Conservation (phyloP, 2,329 filamentous ascomycete genomes). For the Tolypocladium guangdongense region DNA sequence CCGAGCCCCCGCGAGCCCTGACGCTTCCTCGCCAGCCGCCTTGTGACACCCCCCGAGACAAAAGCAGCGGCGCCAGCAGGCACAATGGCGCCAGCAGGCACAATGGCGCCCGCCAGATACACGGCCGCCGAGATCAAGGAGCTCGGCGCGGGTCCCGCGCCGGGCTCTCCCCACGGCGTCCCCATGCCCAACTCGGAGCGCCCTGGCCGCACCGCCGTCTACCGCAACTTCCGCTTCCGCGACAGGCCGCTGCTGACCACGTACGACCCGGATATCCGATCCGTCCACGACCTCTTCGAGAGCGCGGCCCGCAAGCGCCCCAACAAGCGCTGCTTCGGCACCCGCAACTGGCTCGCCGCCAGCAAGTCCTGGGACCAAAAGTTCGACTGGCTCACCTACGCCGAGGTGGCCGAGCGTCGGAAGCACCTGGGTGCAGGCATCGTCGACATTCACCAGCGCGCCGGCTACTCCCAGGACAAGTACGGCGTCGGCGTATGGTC, state of each 20-base stretch:
- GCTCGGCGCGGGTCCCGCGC: slow-evolving; percentile 52
- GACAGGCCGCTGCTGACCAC: slow-evolving; percentile 62
- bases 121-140: slow-evolving; percentile 35
- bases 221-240: slow-evolving; percentile 71
- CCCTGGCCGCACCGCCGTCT: slow-evolving; percentile 63
- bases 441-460: slow-evolving; percentile 66
- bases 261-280: slow-evolving; percentile 58
- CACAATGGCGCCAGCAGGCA: slow-evolving; percentile 13
- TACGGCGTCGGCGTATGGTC: slow-evolving; percentile 79
- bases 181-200: slow-evolving; percentile 63
- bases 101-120: slow-evolving; percentile 23
- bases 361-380: slow-evolving; percentile 63
- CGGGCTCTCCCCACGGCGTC: slow-evolving; percentile 68
- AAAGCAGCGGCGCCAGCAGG: neutral
- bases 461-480: slow-evolving; percentile 50
- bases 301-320: slow-evolving; percentile 49
- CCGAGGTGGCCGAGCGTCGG: slow-evolving; percentile 65
- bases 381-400: slow-evolving; percentile 78
- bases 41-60: neutral
- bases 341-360: slow-evolving; percentile 64
- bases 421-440: slow-evolving; percentile 80
- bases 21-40: neutral
- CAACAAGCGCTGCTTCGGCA: slow-evolving; percentile 65
- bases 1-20: no score
- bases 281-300: slow-evolving; percentile 75